These are phyloP conservation scores for Rosellinia necatrix DNA, from an alignment of 2,329 filamentous ascomycete genomes.

Conservation along the genomic window DNA sequence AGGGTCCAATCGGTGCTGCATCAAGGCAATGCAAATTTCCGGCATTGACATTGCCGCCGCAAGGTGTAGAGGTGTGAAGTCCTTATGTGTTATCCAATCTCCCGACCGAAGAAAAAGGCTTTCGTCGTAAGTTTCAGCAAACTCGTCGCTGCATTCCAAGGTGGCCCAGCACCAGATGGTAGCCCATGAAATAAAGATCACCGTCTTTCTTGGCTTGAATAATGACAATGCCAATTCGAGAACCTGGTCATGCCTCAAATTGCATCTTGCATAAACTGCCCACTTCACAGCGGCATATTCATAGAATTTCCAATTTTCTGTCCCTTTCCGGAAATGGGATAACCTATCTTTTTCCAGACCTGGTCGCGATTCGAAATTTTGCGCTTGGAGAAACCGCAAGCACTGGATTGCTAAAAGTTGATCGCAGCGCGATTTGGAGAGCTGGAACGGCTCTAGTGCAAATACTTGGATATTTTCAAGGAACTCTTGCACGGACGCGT, in stretches of 20 bases:
- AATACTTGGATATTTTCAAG: constrained; percentile 14
- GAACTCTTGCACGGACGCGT: constrained; percentile 31
- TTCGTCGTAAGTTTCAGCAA: too few relatives aligned
- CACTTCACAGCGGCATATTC: not conserved
- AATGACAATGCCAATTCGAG: constrained; percentile 11
- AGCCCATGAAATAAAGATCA: constrained; percentile 20
- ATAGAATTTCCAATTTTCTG: not conserved
- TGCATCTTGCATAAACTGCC: not conserved
- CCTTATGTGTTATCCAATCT: too few relatives aligned
- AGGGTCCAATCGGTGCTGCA: too few relatives aligned
- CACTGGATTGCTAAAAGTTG: constrained; percentile 17
- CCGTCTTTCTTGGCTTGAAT: constrained; percentile 15
- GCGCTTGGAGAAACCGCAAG: constrained; percentile 27
- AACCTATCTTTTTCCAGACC: not conserved
- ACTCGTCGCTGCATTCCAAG: too few relatives aligned
- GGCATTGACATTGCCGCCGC: too few relatives aligned
- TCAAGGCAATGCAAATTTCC: too few relatives aligned
- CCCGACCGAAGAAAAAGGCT: too few relatives aligned
- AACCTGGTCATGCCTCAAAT: not conserved
- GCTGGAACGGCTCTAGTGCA: constrained; percentile 1
- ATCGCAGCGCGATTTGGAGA: constrained; percentile 13
- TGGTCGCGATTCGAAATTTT: constrained; percentile 13
- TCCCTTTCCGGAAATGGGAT: not conserved
- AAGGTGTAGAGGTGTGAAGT: too few relatives aligned
- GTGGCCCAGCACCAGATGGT: too few relatives aligned